These are phyloP conservation scores for Mentha longifolia DNA, from an alignment of 257 asterid genomes.

Conservation along the genomic window DNA sequence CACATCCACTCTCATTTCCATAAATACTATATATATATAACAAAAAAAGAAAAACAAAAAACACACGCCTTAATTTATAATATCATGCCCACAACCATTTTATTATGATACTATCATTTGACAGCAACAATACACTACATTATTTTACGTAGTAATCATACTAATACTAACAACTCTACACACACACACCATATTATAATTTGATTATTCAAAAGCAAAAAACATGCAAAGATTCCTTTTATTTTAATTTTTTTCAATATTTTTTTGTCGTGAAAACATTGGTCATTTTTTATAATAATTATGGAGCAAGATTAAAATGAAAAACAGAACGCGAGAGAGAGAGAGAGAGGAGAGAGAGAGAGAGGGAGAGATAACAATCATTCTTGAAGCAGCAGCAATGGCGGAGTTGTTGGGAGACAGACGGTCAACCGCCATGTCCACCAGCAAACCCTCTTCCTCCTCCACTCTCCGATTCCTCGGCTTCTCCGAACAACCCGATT, in stretches of 20 bases:
- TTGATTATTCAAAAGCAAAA: neutral
- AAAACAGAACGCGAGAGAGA: neutral
- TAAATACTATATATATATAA: neutral
- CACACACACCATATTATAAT: neutral
- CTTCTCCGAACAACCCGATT: conserved; percentile 46
- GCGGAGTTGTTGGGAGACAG: conserved; percentile 36
- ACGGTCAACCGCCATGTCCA: conserved; percentile 56
- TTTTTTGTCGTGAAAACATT: neutral
- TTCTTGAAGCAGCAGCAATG: conserved; percentile 4
- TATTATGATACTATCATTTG: too few species aligned
- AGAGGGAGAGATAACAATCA: neutral
- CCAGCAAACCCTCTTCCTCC: conserved; percentile 44
- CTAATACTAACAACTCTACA: too few species aligned
- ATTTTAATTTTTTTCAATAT: neutral
- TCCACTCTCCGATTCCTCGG: conserved; percentile 56
- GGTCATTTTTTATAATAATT: neutral
- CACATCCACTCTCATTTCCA: conserved; percentile 23
- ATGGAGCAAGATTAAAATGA: neutral
- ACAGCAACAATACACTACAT: too few species aligned
- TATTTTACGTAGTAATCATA: too few species aligned
- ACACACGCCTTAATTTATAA: too few species aligned
- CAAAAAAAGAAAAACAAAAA: too few species aligned
- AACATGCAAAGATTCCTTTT: neutral
- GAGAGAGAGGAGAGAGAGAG: neutral
- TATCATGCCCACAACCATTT: too few species aligned